These are phyloP conservation scores for Colletotrichum sp. DNA, from an alignment of 2,329 filamentous ascomycete genomes.

Conservation along the genomic window DNA sequence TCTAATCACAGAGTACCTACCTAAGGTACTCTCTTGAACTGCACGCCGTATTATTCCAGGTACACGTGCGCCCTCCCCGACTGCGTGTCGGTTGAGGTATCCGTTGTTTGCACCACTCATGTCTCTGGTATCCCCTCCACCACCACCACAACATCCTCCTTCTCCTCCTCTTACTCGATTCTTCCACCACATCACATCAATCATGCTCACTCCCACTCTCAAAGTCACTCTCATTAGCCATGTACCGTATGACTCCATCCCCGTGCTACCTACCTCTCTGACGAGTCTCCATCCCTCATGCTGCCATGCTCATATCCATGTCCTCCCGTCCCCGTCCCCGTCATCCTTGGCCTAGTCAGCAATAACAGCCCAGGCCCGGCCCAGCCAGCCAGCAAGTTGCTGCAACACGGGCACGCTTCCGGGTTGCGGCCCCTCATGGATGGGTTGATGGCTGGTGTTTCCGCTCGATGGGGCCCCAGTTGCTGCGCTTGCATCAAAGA, in stretches of 20 bases:
- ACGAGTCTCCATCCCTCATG: neutral
- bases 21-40: neutral
- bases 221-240: neutral
- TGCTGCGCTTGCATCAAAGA: constrained; percentile 17
- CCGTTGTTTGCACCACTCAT: neutral
- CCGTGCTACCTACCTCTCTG: neutral
- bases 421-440: neutral
- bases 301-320: neutral
- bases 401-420: neutral
- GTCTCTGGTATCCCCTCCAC: neutral
- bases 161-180: neutral
- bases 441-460: constrained; percentile 7
- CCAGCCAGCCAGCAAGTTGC: neutral
- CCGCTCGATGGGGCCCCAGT: constrained; percentile 12
- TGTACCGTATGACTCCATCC: neutral
- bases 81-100: constrained; percentile 4
- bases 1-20: neutral
- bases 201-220: neutral
- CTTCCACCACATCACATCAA: neutral
- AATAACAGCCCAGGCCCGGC: neutral
- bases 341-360: neutral
- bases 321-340: neutral
- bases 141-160: neutral
- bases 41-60: neutral
- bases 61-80: constrained; percentile 13